A percentile compares a stretch with the other conserved stretches of the same genome.
phyloP scores from a whole-genome alignment of 345 rosid genomes.

The Corchorus olitorius region DNA sequence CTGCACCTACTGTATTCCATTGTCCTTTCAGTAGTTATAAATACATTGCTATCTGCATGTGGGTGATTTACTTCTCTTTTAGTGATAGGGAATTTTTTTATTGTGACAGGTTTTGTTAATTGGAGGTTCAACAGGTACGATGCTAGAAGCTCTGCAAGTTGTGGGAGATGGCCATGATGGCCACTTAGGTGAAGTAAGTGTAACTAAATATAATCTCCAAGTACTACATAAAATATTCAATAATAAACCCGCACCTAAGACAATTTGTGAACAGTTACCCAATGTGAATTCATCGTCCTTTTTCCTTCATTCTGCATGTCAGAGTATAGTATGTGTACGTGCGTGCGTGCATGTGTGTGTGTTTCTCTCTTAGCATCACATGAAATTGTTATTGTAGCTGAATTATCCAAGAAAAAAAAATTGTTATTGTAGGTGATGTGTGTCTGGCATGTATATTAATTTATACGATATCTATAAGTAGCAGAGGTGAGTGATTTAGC shows the following conservation, averaged over 20 bases:
- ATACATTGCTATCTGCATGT: background rate
- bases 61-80: slow-evolving; percentile 11
- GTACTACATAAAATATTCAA: background rate
- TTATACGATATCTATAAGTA: too few species aligned
- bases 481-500: too few species aligned
- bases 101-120: slow-evolving; percentile 72
- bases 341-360: background rate
- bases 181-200: slow-evolving; percentile 73
- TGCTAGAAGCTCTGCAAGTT: slow-evolving; percentile 95
- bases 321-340: background rate
- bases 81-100: slow-evolving; percentile 12
- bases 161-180: slow-evolving; percentile 76
- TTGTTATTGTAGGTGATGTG: too few species aligned
- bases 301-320: background rate
- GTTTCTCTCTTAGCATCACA: background rate
- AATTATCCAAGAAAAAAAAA: too few species aligned
- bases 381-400: too few species aligned
- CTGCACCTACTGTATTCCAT: background rate
- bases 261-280: background rate
- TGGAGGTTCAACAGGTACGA: slow-evolving; percentile 98
- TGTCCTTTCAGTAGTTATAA: background rate
- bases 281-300: background rate
- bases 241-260: background rate
- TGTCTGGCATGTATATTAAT: too few species aligned
- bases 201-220: background rate